Conservation (phyloP, 139 green algal genomes). For the Tetratostichococcus sp. region DNA sequence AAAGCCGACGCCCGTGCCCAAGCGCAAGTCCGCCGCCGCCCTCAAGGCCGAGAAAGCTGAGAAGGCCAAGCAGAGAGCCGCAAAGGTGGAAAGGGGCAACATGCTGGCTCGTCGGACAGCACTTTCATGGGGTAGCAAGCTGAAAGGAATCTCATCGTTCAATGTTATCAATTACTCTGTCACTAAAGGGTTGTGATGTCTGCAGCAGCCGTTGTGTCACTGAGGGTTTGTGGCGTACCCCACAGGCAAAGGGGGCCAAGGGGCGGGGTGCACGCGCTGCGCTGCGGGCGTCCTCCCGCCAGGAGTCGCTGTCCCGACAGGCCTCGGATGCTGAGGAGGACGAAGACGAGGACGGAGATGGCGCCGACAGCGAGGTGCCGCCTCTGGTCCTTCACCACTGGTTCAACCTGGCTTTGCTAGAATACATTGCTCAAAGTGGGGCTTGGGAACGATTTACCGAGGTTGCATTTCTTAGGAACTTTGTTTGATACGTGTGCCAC, state of each 20-base stretch:
- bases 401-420: too few species aligned
- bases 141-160: too few species aligned
- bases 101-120: too few species aligned
- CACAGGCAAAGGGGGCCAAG: neutral
- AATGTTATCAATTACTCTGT: too few species aligned
- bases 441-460: too few species aligned
- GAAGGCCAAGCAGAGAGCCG: neutral
- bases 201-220: too few species aligned
- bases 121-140: too few species aligned
- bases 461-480: neutral
- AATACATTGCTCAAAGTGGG: too few species aligned
- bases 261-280: too few species aligned
- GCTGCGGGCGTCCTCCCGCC: neutral
- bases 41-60: neutral
- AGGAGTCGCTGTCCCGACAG: slow-evolving; percentile 5
- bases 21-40: neutral
- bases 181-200: too few species aligned
- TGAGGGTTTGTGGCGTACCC: too few species aligned
- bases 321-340: neutral
- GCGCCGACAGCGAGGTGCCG: neutral
- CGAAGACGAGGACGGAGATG: neutral
- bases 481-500: neutral
- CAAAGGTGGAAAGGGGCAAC: too few species aligned
- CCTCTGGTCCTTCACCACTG: neutral
- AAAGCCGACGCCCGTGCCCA: neutral